These are phyloP conservation scores for Coemansia guatemalensis DNA, from an alignment of 192 early-diverging fungal species.

Conservation along the genomic window DNA sequence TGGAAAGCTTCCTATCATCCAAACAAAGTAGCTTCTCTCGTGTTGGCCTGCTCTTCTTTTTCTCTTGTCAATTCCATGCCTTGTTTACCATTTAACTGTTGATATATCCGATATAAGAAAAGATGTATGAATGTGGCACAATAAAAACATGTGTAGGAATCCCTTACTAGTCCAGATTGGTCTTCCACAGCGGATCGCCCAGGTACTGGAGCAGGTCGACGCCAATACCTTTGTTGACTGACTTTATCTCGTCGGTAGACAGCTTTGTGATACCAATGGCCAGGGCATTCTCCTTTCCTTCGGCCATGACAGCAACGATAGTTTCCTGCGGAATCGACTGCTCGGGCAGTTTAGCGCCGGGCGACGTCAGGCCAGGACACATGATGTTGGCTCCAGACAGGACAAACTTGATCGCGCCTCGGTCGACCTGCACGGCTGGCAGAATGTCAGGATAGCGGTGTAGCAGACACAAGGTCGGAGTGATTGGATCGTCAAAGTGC, in stretches of 20 bases:
- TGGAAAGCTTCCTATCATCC: conserved; percentile 74
- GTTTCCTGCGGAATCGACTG: conserved; percentile 65
- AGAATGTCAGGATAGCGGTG: conserved; percentile 95
- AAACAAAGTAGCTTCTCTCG: conserved; percentile 69
- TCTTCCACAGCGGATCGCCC: conserved; percentile 81
- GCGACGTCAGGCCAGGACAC: conserved; percentile 97
- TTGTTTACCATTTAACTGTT: not conserved
- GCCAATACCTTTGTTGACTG: conserved; percentile 89
- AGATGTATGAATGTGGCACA: conserved; percentile 1
- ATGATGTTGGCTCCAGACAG: conserved; percentile 97
- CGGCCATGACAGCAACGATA: conserved; percentile 87
- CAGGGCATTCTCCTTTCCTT: conserved; percentile 95
- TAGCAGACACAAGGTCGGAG: conserved; percentile 81
- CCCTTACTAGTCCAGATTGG: conserved; percentile 22
- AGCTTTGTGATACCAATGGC: conserved; percentile 87
- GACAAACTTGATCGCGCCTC: conserved; percentile 97
- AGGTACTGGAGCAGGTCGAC: conserved; percentile 87
- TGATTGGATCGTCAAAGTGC: conserved; percentile 90
- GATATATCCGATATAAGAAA: not conserved
- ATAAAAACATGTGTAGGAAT: not conserved
- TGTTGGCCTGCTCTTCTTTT: not conserved
- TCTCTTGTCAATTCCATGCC: not conserved
- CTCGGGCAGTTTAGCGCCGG: conserved; percentile 80
- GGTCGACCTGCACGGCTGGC: conserved; percentile 89
- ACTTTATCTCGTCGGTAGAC: conserved; percentile 86